Percentiles rank a stretch among this genome's conserved stretches.
phyloP scores from a whole-genome alignment of 345 rosid species.

The Melaleuca quinquenervia region DNA sequence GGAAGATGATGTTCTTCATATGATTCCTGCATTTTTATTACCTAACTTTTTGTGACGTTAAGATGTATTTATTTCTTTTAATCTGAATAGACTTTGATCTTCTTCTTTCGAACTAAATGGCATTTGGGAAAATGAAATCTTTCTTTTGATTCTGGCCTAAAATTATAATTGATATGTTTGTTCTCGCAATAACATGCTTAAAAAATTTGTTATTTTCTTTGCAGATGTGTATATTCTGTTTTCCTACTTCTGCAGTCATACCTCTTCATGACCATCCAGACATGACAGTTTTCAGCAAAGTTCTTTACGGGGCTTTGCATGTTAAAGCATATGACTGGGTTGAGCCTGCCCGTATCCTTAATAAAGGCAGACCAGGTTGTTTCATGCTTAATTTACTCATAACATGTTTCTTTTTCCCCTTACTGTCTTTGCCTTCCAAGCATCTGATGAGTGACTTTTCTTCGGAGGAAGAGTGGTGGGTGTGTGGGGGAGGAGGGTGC shows the following conservation, averaged over 20 bases:
- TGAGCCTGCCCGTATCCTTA: constrained; percentile 54
- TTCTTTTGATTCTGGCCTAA: neutral
- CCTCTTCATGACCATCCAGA: constrained; percentile 96
- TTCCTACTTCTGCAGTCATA: constrained; percentile 90
- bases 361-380: constrained; percentile 31
- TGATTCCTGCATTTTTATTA: neutral
- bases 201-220: neutral
- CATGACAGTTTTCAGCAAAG: constrained; percentile 89
- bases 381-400: constrained; percentile 25
- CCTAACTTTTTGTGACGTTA: neutral
- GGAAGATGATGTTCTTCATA: neutral
- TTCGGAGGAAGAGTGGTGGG: neutral
- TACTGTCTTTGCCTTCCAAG: neutral
- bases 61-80: neutral
- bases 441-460: neutral
- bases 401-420: neutral
- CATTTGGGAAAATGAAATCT: neutral
- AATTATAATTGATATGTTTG: neutral
- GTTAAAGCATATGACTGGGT: constrained; percentile 96
- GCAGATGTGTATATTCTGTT: constrained; percentile 96
- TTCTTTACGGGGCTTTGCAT: constrained; percentile 88
- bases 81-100: neutral
- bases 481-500: neutral
- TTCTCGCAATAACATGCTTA: neutral
- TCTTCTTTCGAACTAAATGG: neutral